Evolutionary conservation across 257 asterid species (phyloP), one percentile per base, ranked within the genome.

Genomic region (Parsonsia alboflavescens): DNA sequence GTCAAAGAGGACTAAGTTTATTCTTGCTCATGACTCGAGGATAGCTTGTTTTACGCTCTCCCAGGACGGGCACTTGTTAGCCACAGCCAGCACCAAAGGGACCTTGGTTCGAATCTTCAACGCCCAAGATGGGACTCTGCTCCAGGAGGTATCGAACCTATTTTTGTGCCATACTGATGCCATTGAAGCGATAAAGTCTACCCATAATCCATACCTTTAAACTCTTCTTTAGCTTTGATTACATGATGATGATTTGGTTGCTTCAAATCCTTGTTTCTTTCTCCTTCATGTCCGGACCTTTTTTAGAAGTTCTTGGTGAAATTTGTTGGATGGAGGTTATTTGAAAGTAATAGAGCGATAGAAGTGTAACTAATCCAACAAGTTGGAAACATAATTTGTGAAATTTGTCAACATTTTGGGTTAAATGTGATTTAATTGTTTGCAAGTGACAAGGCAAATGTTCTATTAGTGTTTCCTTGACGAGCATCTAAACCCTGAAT

Each of bases 1-100:
- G 0, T 82, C 89, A 1, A 90, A 86, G 88, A 93, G 86, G 86
- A 91, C 96, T 26, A 90, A 89, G 81, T 91, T 88, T 74, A 82
- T 93, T 78, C 73, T 76, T 80, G 98, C 97, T 8, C 98, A 93
- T 74, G 96, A 88, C 72, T 93, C 98, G 21, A 80, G 94, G 81
- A 88, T 91, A 0, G 93, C 90, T 0, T 87, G 94, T 81, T 89
- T 91, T 76, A 65, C 98, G 0, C 89, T 93, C 63, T 88, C 97
- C 7, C 90, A 89, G 79, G 98, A 89, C 59, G 97, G 98, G 73
- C 88, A 85, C 52, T 78, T 90, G 81, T 79, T 93, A 66, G 98
- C 98, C 26, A 91, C 98, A 30, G 91, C 97, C 0, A 91, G 97
- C 90, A 87, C 87, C 36, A 93, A 91, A 73, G 97, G 98, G 75